These are phyloP conservation scores for Septoria petroselini DNA, from an alignment of 2,329 filamentous ascomycete species.

Conservation along the genomic window DNA sequence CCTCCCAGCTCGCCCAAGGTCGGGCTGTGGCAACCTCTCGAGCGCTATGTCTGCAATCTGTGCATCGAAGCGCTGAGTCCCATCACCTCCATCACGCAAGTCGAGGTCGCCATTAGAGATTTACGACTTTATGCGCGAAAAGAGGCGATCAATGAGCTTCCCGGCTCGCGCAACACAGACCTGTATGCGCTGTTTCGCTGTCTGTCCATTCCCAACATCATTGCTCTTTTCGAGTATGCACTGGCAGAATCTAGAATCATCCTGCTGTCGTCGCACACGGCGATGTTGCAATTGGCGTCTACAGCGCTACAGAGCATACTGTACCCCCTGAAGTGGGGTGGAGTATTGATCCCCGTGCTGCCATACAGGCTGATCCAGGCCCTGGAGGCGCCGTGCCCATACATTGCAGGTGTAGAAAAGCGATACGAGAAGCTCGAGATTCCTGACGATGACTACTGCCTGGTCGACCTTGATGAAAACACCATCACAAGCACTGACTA, in stretches of 20 bases:
- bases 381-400: conserved; percentile 90
- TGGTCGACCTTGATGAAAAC: conserved; percentile 90
- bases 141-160: conserved; percentile 88
- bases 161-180: conserved; percentile 86
- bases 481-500: conserved; percentile 78
- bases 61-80: conserved; percentile 94
- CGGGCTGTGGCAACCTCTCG: conserved; percentile 92
- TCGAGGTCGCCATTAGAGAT: conserved; percentile 86
- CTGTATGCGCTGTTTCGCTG: conserved; percentile 89
- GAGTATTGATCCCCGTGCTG: conserved; percentile 88
- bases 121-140: conserved; percentile 88
- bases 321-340: conserved; percentile 89
- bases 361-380: conserved; percentile 84
- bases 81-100: conserved; percentile 89
- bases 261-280: conserved; percentile 88
- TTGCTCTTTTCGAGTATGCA: conserved; percentile 89
- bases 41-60: conserved; percentile 94
- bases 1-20: conserved; percentile 85
- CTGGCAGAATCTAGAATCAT: conserved; percentile 94
- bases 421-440: conserved; percentile 82
- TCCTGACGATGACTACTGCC: conserved; percentile 90
- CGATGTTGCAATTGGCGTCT: conserved; percentile 91
- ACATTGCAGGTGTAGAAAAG: conserved; percentile 93
- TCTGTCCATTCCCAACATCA: conserved; percentile 82
- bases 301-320: conserved; percentile 80